Evolutionary conservation across 192 early-diverging fungal species (phyloP), one percentile per base, ranked within the genome.

Genomic region (Phlyctochytrium arcticum): DNA sequence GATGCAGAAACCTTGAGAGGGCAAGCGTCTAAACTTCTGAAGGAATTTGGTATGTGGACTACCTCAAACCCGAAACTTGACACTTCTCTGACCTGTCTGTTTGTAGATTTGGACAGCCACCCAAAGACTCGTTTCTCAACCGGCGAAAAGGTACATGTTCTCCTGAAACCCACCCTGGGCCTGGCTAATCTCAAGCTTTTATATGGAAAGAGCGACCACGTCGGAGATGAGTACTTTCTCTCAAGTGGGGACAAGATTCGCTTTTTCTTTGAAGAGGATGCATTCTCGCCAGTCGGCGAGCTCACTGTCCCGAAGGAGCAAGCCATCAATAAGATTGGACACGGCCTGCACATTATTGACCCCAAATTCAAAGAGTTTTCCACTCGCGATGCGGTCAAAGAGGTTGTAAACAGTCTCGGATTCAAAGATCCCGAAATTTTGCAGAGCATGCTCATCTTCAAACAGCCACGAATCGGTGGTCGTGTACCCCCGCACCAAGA

Each of bases 271-370:
- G 95, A 97, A 68, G 84, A 90, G 36, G 88, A 78, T 37, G 92
- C 94, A 0, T 80, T 93, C 68, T 86, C 88, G 47, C 64, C 62
- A 7, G 63, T 85, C 23, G 90, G 88, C 10, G 69, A 82, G 17
- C 62, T 96, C 29, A 67, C 71, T 3, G 84, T 85, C 15, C 17
- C 80, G 76, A 87, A 90, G 54, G 63, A 71, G 7, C 57, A 70
- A 1, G 84, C 92, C 10, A 86, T 96, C 63, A 94, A 96, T 75
- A 96, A 96, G 65, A 92, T 94, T 67, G 92, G 91, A 0, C 93
- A 96, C 65, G 91, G 77, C 4, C 60, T 97, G 19, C 93, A 97
- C 61, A 87, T 84, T n/a, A 61, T 86, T 2, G 89, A 97, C 29
- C 90, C 89, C 17, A 63, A 78, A 31, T 97, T 92, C 61, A 63